phyloP scores from a whole-genome alignment of 805 yeast species.

The Brettanomyces nanus region DNA sequence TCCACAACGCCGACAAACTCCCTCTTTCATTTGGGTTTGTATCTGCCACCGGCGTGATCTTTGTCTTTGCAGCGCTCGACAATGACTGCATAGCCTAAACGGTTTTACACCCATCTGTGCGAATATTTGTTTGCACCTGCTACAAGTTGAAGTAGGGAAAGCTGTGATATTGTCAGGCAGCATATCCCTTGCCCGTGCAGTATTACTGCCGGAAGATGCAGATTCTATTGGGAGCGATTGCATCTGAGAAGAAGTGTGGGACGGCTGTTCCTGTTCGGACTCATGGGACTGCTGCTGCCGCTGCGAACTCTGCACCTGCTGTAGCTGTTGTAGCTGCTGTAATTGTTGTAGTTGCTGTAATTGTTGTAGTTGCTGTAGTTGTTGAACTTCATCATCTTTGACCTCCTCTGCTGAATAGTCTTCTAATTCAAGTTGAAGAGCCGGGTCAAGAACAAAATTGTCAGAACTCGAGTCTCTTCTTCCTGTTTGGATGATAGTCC shows the following conservation, averaged over 20 bases:
- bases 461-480: conserved; percentile 2
- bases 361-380: no score
- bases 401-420: conserved; percentile 5
- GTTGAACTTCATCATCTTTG: not conserved
- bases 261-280: not conserved
- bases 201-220: no score
- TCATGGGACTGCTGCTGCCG: not conserved
- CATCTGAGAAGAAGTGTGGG: not conserved
- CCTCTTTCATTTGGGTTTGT: conserved; percentile 49
- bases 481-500: not conserved
- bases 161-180: conserved; percentile 4
- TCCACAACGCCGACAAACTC: conserved; percentile 63
- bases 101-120: conserved; percentile 37
- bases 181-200: conserved; percentile 3
- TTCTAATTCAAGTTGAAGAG: conserved; percentile 16
- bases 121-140: conserved; percentile 55
- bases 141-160: conserved; percentile 27
- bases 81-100: conserved; percentile 54
- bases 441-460: conserved; percentile 19
- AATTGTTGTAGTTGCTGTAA: no score
- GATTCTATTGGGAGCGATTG: not conserved
- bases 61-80: conserved; percentile 56
- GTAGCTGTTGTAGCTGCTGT: not conserved
- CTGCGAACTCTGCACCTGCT: not conserved
- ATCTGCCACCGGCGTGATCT: conserved; percentile 59